A percentile compares a stretch with the other conserved stretches of the same genome.
Conservation (phyloP, 2,329 filamentous ascomycete species). For the Calycina marina region DNA sequence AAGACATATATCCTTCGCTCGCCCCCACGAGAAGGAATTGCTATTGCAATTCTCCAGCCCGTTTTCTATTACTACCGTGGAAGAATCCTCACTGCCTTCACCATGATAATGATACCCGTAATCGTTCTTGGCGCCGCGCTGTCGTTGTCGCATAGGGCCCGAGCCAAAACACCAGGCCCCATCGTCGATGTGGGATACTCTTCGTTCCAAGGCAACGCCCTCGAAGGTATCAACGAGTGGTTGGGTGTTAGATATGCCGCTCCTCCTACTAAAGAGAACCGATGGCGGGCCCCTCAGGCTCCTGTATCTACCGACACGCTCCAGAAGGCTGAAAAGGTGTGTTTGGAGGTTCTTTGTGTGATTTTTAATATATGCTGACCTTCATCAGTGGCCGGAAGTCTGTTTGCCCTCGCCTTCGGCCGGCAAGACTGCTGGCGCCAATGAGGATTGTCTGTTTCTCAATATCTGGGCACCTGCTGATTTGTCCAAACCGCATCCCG, state of each 20-base stretch:
- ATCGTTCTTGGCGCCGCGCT: not conserved
- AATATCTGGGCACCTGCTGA: conserved; percentile 46
- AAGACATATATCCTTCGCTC: no score
- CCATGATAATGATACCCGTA: not conserved
- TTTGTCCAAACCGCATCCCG: conserved; percentile 35
- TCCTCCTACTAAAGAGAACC: conserved; percentile 46
- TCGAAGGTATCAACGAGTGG: conserved; percentile 54
- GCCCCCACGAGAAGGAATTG: no score
- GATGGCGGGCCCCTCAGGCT: conserved; percentile 54
- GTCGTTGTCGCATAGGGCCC: not conserved
- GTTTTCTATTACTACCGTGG: no score
- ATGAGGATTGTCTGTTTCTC: conserved; percentile 57
- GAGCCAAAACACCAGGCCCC: conserved; percentile 3
- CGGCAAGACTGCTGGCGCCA: conserved; percentile 21
- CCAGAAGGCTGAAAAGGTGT: conserved; percentile 17
- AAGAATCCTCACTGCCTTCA: not conserved
- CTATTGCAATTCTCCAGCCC: no score
- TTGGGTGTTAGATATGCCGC: conserved; percentile 63
- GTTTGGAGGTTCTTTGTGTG: not conserved
- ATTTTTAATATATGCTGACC: conserved; percentile 2
- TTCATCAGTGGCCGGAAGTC: conserved; percentile 12
- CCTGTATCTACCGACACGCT: conserved; percentile 26
- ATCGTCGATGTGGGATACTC: conserved; percentile 49
- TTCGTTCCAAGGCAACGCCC: conserved; percentile 42
- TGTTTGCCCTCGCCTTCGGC: conserved; percentile 17